phyloP scores from a whole-genome alignment of 331 rosid species.

The Dryas integrifolia region DNA sequence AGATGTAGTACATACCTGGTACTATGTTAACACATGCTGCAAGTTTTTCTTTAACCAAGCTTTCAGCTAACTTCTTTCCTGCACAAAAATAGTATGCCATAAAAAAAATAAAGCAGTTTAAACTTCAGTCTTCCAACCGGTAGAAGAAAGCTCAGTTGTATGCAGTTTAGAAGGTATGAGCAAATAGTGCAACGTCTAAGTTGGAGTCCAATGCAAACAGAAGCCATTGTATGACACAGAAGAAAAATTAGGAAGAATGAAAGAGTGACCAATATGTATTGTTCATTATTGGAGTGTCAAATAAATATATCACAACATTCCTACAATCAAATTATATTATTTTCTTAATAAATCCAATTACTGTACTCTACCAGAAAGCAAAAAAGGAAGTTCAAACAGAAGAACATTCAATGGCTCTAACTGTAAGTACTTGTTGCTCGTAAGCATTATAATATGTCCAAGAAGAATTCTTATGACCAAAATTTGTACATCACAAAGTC shows the following conservation, averaged over 20 bases:
- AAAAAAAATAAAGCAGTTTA: background rate
- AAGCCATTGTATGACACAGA: background rate
- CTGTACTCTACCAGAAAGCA: background rate
- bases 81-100: conserved; percentile 16
- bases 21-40: conserved; percentile 91
- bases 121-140: background rate
- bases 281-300: background rate
- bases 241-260: background rate
- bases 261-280: background rate
- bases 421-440: background rate
- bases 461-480: background rate
- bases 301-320: background rate
- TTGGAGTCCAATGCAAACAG: background rate
- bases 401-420: background rate
- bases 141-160: background rate
- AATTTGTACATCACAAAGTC: background rate
- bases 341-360: background rate
- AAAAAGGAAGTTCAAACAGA: background rate
- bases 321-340: background rate
- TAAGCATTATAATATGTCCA: background rate
- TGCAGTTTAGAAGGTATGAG: conserved; percentile 1
- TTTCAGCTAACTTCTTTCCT: conserved; percentile 90
- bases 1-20: conserved; percentile 51
- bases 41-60: conserved; percentile 79
- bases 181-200: background rate